phyloP scores from a whole-genome alignment of 176 grass and related monocot genomes.

The Oropetium thomaeum region DNA sequence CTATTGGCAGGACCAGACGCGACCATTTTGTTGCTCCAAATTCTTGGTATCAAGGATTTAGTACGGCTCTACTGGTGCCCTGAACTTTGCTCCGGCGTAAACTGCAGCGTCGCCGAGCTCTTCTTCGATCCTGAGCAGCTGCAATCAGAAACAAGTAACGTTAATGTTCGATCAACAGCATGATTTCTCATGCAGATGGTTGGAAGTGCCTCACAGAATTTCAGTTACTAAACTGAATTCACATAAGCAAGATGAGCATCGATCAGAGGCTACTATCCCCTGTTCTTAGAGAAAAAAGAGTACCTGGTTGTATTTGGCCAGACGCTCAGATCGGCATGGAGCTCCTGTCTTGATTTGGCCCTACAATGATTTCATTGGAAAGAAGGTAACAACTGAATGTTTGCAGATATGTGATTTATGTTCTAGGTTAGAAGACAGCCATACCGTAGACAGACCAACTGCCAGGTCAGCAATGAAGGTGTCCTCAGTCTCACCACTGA shows the following conservation, averaged over 20 bases:
- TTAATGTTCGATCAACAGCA: background rate
- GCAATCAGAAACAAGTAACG: background rate
- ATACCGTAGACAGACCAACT: constrained; percentile 80
- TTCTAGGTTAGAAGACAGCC: background rate
- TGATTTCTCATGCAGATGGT: background rate
- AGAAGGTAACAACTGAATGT: background rate
- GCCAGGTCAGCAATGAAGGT: constrained; percentile 95
- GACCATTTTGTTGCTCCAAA: background rate
- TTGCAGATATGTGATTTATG: background rate
- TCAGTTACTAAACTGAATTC: background rate
- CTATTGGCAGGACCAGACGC: background rate
- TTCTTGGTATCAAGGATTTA: background rate
- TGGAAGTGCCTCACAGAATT: background rate
- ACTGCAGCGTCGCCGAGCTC: constrained; percentile 66
- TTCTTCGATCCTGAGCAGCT: constrained; percentile 98
- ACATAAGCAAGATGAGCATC: background rate
- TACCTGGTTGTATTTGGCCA: constrained; percentile 97
- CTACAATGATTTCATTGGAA: constrained; percentile 35
- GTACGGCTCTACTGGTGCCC: constrained; percentile 89
- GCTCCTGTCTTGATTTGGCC: constrained; percentile 98
- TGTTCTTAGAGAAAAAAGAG: no score
- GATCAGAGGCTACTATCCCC: background rate
- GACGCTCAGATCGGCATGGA: constrained; percentile 91
- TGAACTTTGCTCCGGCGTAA: constrained; percentile 84
- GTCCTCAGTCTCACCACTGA: constrained; percentile 96